These are phyloP conservation scores for Lithohypha guttulata DNA, from an alignment of 2,329 filamentous ascomycete species.

Conservation along the genomic window DNA sequence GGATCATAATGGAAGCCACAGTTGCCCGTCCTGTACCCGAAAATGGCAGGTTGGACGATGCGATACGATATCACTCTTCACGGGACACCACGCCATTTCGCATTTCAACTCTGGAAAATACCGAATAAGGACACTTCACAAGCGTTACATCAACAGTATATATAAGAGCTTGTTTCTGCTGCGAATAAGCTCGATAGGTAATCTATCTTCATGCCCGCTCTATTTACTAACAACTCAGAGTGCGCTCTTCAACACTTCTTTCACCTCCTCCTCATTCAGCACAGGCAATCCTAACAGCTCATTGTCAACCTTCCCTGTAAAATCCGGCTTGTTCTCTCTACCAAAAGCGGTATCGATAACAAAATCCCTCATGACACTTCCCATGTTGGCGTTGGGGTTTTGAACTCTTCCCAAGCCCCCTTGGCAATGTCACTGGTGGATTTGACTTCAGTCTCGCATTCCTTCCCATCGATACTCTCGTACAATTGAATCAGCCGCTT, in stretches of 20 bases:
- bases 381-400: conserved; percentile 17
- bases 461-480: conserved; percentile 25
- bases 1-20: too few species aligned
- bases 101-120: too few species aligned
- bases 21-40: too few species aligned
- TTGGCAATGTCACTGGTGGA: conserved; percentile 10
- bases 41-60: too few species aligned
- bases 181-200: too few species aligned
- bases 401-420: conserved; percentile 22
- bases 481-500: conserved; percentile 28
- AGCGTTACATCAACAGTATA: too few species aligned
- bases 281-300: conserved; percentile 29
- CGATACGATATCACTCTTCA: too few species aligned
- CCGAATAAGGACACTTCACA: too few species aligned
- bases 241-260: conserved; percentile 10
- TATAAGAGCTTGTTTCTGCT: too few species aligned
- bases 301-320: conserved; percentile 27
- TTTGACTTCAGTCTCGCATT: conserved; percentile 14
- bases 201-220: neutral
- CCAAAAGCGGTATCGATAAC: conserved; percentile 26
- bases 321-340: conserved; percentile 25
- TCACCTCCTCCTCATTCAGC: conserved; percentile 27
- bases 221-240: neutral
- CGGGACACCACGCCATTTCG: too few species aligned
- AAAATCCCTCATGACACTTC: conserved; percentile 22